Evolutionary conservation across 139 green algal species (phyloP).

Genomic region (Tetraselmis striata): DNA sequence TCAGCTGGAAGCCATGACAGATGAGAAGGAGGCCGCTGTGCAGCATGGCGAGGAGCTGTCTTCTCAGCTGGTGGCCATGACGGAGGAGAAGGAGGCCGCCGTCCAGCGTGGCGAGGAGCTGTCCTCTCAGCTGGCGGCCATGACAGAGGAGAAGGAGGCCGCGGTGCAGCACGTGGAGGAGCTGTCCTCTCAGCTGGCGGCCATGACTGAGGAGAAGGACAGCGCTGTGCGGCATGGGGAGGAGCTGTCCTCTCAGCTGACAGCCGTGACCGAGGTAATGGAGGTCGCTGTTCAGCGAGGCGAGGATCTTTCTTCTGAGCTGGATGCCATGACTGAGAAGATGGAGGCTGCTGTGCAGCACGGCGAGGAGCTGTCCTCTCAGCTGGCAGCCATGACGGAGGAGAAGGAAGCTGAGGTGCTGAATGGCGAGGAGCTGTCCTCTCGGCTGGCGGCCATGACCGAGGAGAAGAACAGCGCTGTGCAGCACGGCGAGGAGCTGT

Average conservation of each 20-base stretch:
- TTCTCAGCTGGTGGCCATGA: background rate
- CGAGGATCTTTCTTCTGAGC: background rate
- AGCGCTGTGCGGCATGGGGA: background rate
- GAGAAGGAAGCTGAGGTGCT: background rate
- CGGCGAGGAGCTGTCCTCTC: background rate
- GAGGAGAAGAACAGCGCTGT: background rate
- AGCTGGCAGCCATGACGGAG: background rate
- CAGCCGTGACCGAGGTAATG: background rate
- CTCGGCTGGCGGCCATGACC: background rate
- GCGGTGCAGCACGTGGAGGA: background rate
- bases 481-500: background rate
- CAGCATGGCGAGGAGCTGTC: background rate
- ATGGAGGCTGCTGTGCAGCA: background rate
- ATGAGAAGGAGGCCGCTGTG: background rate
- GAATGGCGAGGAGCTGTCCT: background rate
- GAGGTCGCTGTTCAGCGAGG: background rate
- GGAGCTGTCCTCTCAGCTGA: background rate
- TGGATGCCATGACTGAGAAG: background rate
- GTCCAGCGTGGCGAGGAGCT: background rate
- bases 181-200: background rate
- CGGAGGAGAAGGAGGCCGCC: background rate
- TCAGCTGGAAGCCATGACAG: background rate
- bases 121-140: background rate
- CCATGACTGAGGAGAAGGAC: background rate
- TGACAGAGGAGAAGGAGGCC: background rate